Base-by-base conservation (phyloP, 495 filamentous ascomycete species). In the Staphylotrichum longicolle region DNA sequence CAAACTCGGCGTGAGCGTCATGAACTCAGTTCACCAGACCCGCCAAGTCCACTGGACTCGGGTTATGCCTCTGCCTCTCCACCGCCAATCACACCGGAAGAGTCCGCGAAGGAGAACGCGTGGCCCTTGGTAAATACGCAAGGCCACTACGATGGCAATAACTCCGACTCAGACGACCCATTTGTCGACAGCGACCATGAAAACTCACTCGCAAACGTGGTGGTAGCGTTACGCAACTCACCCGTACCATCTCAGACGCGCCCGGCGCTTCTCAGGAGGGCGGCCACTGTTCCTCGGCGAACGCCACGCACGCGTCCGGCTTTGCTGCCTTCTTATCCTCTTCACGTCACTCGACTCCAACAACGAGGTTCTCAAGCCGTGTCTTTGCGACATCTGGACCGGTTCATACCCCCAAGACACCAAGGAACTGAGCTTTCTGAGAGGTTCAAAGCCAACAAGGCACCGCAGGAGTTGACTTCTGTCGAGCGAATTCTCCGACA, bases 381-480 rank as follows among this genome's bases (percentile, higher is more conserved):
- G 0, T 69, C 58, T 3, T 34, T 65, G 5, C 65, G 68, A 5
- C 74, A 73, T 39, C 83, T 80, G 6, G 91, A 95, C 68, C 82
- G 90, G 32, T 95, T 91, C 68, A 85, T 93, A 32, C 82, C 88
- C 34, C 68, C 69, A 32, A 82, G 87, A 46, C 70, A 72, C 20
- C 77, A 75, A 7, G 59, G 57, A 5, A 54, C 65, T 45, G 64
- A 77, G 7, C 72, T 78, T 33, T 68, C 73, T 9, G 83, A 87
- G 33, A 80, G 77, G 33, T 92, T 86, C 67, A 86, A 79, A 61
- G 70, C 87, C n/a, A 83, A 79, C 68, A 93, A 90, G 72, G 71
- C 77, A 48, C 76, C 83, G 3, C 72, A 83, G 33, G 78, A 84
- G 55, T 73, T 96, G 41, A 84, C 84, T 0, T 66, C 76, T 12